A percentile compares a stretch with the other conserved stretches of the same genome.
Conservation (phyloP, 164 flowering plant genomes). For the Liquidambar formosana region DNA sequence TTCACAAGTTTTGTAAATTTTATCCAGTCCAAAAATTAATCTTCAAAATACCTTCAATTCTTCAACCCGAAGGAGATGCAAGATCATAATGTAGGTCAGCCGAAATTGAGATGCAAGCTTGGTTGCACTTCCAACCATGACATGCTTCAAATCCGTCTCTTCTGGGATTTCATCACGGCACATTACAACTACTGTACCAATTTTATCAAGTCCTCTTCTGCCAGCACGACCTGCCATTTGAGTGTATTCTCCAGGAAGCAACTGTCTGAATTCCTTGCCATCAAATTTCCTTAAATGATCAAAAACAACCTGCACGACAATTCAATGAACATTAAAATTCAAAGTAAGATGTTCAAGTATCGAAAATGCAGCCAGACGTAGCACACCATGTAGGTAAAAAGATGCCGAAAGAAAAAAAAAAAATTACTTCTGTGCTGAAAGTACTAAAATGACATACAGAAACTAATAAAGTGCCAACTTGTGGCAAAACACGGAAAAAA, state of each 20-base stretch:
- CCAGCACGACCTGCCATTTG: constrained; percentile 99
- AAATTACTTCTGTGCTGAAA: too few species aligned
- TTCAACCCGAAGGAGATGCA: constrained; percentile 97
- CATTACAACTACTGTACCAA: constrained; percentile 88
- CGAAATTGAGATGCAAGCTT: constrained; percentile 96
- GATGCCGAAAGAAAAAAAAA: too few species aligned
- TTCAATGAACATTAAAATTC: background rate
- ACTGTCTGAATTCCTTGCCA: constrained; percentile 89
- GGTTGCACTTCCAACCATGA: constrained; percentile 86
- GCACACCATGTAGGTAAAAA: background rate
- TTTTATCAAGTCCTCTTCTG: constrained; percentile 93
- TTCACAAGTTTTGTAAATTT: too few species aligned
- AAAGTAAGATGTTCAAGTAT: background rate
- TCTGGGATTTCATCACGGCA: constrained; percentile 95
- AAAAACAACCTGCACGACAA: constrained; percentile 79
- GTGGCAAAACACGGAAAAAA: background rate
- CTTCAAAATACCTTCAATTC: constrained; percentile 72
- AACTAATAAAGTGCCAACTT: background rate
- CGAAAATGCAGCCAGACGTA: background rate
- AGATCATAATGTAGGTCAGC: constrained; percentile 91
- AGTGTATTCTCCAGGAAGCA: constrained; percentile 97
- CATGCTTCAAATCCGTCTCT: constrained; percentile 72
- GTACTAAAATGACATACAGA: background rate
- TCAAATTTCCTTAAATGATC: constrained; percentile 95
- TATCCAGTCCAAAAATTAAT: background rate